These are phyloP conservation scores for Nicotiana undulata DNA, from an alignment of 257 asterid species.

Conservation along the genomic window DNA sequence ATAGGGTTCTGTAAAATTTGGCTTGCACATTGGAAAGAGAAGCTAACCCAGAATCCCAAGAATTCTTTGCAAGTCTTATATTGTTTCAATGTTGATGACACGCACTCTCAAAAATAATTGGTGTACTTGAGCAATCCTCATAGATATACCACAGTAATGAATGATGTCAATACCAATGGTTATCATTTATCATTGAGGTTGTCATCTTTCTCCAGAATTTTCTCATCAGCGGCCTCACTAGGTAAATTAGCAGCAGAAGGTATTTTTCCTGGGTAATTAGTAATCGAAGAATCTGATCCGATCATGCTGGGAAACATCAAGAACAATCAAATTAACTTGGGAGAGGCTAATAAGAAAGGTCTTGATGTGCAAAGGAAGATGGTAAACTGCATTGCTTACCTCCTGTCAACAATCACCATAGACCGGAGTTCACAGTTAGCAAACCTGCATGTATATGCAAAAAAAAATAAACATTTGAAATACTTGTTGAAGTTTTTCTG, in stretches of 20 bases:
- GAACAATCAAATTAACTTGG: slow-evolving; percentile 3
- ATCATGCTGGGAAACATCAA: slow-evolving; percentile 39
- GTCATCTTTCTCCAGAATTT: slow-evolving; percentile 27
- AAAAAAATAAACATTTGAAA: background rate
- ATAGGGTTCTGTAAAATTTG: background rate
- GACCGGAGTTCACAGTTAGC: slow-evolving; percentile 94
- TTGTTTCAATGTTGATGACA: background rate
- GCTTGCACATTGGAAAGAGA: background rate
- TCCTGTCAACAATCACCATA: slow-evolving; percentile 62
- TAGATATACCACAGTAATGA: background rate
- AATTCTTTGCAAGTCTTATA: background rate
- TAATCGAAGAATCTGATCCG: slow-evolving; percentile 37
- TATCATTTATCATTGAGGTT: background rate
- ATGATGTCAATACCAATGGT: background rate
- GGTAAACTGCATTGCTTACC: slow-evolving; percentile 27
- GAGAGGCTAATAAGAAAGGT: background rate
- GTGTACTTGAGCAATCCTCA: background rate
- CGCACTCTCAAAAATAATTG: background rate
- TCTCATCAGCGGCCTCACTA: slow-evolving; percentile 36
- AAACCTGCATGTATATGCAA: slow-evolving; percentile 40
- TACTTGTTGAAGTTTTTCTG: background rate
- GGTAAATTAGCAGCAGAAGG: slow-evolving; percentile 55
- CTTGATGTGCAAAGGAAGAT: background rate
- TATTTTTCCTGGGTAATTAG: slow-evolving; percentile 63
- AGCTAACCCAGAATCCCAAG: background rate